phyloP scores from a whole-genome alignment of 106 monocot species.

The Iris macrosiphon region DNA sequence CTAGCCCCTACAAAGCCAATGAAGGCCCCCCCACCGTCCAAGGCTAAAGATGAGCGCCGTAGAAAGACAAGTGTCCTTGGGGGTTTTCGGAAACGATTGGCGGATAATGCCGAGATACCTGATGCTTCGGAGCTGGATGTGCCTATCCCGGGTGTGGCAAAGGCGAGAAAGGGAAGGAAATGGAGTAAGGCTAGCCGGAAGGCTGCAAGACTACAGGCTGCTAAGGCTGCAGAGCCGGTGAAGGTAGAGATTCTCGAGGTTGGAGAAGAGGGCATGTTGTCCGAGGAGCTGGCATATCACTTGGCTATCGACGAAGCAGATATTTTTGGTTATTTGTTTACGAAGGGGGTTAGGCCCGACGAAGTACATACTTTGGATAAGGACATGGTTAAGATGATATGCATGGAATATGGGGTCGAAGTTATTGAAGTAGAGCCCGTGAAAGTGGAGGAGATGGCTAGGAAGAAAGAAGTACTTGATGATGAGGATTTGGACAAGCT shows the following conservation, averaged over 20 bases:
- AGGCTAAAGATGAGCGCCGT: conserved; percentile 61
- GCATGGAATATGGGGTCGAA: conserved; percentile 92
- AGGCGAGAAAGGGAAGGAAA: conserved; percentile 58
- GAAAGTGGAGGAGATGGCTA: conserved; percentile 88
- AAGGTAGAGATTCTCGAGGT: conserved; percentile 95
- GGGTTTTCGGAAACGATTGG: conserved; percentile 47
- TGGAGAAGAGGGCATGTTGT: conserved; percentile 76
- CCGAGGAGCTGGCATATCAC: conserved; percentile 69
- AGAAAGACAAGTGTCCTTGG: conserved; percentile 40
- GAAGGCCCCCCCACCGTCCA: conserved; percentile 34
- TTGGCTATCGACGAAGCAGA: conserved; percentile 72
- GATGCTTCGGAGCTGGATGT: conserved; percentile 55
- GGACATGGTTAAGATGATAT: conserved; percentile 96
- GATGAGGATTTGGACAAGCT: conserved; percentile 74
- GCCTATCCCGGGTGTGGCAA: conserved; percentile 55
- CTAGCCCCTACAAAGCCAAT: conserved; percentile 59
- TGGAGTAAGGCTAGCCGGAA: conserved; percentile 83
- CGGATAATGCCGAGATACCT: conserved; percentile 24
- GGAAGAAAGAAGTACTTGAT: conserved; percentile 84
- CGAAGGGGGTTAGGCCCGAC: conserved; percentile 67
- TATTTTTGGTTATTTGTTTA: conserved; percentile 54
- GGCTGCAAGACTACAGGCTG: conserved; percentile 66
- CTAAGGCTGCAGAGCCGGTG: conserved; percentile 71
- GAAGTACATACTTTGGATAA: conserved; percentile 54
- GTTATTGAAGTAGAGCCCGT: conserved; percentile 61